Evolutionary conservation across 192 early-diverging fungal species (phyloP), one percentile per base, ranked within the genome.

Genomic region (Phlyctochytrium arcticum): DNA sequence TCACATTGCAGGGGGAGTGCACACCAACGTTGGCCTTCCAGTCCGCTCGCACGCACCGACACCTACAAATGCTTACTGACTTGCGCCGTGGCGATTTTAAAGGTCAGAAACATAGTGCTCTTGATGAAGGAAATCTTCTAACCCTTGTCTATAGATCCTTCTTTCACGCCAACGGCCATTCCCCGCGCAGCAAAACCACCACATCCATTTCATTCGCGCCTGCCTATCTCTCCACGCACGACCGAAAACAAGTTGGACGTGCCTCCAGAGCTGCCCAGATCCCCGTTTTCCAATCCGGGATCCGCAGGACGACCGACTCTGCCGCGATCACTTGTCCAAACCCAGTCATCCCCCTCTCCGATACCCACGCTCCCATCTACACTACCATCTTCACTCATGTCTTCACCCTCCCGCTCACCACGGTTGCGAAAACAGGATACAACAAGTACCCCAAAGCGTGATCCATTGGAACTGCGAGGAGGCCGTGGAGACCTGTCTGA

Each of bases 401-500:
- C n/a, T n/a, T n/a, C n/a, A n/a, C n/a, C n/a, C n/a, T n/a, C n/a
- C n/a, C n/a, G n/a, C n/a, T n/a, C n/a, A n/a, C n/a, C n/a, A n/a
- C n/a, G n/a, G n/a, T n/a, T n/a, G n/a, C n/a, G n/a, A n/a, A n/a
- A n/a, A n/a, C n/a, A n/a, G n/a, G n/a, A n/a, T n/a, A n/a, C n/a
- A n/a, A n/a, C n/a, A n/a, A n/a, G n/a, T n/a, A 53, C 50, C 2
- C 50, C 50, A 17, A 4, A 53, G 9, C 50, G 50, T 5, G 30
- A 53, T 30, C 50, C 50, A 3, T 29, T 53, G 50, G 50, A 53
- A 27, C n/a, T 53, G 29, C 17, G 19, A 29, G 50, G 50, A 3
- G 50, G 50, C 29, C 50, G 50, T 30, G 50, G 50, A 4, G 50
- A 53, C 29, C 30, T 53, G 23, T 53, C 50, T 27, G 50, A 53